Evolutionary conservation across 768 basidiomycete genomes (phyloP), one percentile per base, ranked within the genome.

Genomic region (Suillus clintonianus): DNA sequence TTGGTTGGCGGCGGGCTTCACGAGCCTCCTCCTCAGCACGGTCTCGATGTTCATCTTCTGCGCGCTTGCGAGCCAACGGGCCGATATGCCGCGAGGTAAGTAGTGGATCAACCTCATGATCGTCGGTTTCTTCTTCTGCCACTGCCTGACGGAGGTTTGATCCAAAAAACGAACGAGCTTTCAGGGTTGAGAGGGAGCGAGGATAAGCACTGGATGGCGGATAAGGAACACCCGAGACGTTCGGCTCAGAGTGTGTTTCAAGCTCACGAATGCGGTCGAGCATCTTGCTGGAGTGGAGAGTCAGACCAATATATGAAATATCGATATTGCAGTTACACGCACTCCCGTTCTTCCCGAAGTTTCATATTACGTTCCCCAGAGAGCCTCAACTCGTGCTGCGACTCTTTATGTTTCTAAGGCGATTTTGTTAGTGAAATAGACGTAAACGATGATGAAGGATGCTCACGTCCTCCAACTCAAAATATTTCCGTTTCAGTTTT

Each of bases 381-480:
- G 34, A 80, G 79, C 61, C 81, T 82, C 34, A 87, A 79, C 66
- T 89, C 88, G 36, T 81, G 76, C 63, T 80, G 80, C 3, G 81
- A 78, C 69, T 87, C 87, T 76, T 88, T 85, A 73, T 83, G 81
- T 81, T 85, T 83, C 86, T 89, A 76, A 61, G 63, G 68, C 59
- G 69, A 70, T 69, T 72, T 19, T 41, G 65, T 77, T 71, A 68
- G 39, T 37, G 19, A 17, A 57, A 41, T 36, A 32, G 43, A 43
- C 19, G 60, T 53, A 42, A 24, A 47, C 13, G 9, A 30, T 54
- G 30, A 39, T 53, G 56, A 30, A 32, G 54, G 48, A 43, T 54
- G 77, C 86, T 69, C 60, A 91, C 90, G 84, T 91, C 86, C 68
- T 90, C 88, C 47, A 90, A 82, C 60, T 89, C 87, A 66, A 83